Conservation (phyloP, 345 rosid genomes). For the Clausena lansium region DNA sequence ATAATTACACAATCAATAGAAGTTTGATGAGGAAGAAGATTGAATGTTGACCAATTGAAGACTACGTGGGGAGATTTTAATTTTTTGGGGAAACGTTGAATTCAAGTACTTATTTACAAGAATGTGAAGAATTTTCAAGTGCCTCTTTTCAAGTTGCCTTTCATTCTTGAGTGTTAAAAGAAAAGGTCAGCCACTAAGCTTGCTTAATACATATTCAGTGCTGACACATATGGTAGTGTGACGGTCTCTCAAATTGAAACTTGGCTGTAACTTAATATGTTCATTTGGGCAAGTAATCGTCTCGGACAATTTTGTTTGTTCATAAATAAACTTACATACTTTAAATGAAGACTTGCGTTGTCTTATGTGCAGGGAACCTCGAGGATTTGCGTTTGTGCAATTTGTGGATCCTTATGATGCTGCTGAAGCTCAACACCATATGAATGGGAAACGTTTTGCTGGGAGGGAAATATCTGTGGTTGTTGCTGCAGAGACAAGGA, state of each 20-base stretch:
- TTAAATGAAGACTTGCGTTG: constrained; percentile 22
- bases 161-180: constrained; percentile 58
- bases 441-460: constrained; percentile 82
- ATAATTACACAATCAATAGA: constrained; percentile 63
- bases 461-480: constrained; percentile 93
- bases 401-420: constrained; percentile 92
- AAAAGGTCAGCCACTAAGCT: constrained; percentile 64
- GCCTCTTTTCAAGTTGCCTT: constrained; percentile 76
- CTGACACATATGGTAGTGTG: constrained; percentile 42
- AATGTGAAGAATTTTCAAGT: constrained; percentile 63
- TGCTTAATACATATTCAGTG: constrained; percentile 40
- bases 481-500: constrained; percentile 85
- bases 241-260: constrained; percentile 25
- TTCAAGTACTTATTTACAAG: constrained; percentile 79
- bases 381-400: constrained; percentile 98
- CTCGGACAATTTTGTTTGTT: constrained; percentile 16
- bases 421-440: constrained; percentile 78
- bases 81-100: constrained; percentile 47
- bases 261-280: constrained; percentile 27
- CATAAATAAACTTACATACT: constrained; percentile 5
- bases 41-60: constrained; percentile 50
- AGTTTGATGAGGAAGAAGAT: constrained; percentile 66
- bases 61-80: constrained; percentile 43
- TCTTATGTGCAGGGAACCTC: constrained; percentile 64
- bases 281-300: not conserved